A percentile compares a stretch with the other conserved stretches of the same genome.
Evolutionary conservation across 2,329 filamentous ascomycete species (phyloP).

Genomic region (Ambrosiella xylebori): DNA sequence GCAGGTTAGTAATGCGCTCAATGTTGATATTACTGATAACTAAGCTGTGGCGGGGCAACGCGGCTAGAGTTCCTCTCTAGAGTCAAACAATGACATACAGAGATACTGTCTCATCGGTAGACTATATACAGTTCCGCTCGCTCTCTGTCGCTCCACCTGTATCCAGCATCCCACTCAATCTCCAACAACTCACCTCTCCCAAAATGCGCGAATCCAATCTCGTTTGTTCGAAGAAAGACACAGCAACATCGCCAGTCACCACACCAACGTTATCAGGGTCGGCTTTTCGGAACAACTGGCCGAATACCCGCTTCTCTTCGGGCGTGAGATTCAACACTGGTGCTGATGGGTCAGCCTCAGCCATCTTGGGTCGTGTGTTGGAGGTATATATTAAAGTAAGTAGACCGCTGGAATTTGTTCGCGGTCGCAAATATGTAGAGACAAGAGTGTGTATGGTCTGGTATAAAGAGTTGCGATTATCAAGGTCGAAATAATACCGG

Average conservation of each 20-base stretch:
- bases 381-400: not conserved
- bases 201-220: constrained; percentile 69
- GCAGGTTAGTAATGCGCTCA: not conserved
- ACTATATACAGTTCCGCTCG: not conserved
- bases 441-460: no score
- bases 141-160: not conserved
- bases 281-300: constrained; percentile 80
- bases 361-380: not conserved
- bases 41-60: no score
- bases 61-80: no score
- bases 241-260: constrained; percentile 86
- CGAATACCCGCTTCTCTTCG: constrained; percentile 88
- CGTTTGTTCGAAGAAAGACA: constrained; percentile 97
- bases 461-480: no score
- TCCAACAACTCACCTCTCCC: constrained; percentile 52
- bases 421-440: not conserved
- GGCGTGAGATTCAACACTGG: constrained; percentile 69
- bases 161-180: not conserved
- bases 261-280: constrained; percentile 85
- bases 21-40: no score
- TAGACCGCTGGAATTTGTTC: not conserved
- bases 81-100: not conserved
- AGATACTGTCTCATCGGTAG: not conserved
- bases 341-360: constrained; percentile 16
- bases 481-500: no score